Evolutionary conservation across 2,329 filamentous ascomycete genomes (phyloP).

Genomic region (Botrytis fragariae): DNA sequence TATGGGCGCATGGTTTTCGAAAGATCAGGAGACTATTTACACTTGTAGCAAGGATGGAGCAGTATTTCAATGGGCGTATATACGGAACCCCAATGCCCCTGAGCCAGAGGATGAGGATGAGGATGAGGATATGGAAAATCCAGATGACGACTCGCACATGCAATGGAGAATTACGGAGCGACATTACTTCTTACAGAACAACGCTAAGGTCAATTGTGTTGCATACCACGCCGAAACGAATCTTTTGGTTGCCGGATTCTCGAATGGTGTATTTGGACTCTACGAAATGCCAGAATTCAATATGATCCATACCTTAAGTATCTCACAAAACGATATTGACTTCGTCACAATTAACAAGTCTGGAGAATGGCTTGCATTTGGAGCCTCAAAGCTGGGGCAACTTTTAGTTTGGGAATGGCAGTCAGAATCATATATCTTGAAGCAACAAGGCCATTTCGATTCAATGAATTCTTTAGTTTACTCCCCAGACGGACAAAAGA

Average conservation of each 20-base stretch:
- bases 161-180: constrained; percentile 89
- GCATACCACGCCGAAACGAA: constrained; percentile 83
- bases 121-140: constrained; percentile 58
- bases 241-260: constrained; percentile 94
- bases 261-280: constrained; percentile 87
- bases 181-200: constrained; percentile 92
- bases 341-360: constrained; percentile 91
- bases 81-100: constrained; percentile 55
- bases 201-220: constrained; percentile 84
- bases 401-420: constrained; percentile 99
- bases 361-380: constrained; percentile 96
- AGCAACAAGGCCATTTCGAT: constrained; percentile 97
- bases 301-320: constrained; percentile 87
- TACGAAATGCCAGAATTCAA: constrained; percentile 97
- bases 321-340: constrained; percentile 95
- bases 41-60: constrained; percentile 98
- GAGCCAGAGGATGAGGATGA: constrained; percentile 38
- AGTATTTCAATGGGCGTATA: constrained; percentile 89
- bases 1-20: constrained; percentile 94
- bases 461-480: constrained; percentile 92
- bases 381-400: constrained; percentile 90
- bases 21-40: constrained; percentile 91
- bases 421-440: constrained; percentile 96
- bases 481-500: constrained; percentile 87
- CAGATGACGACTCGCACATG: constrained; percentile 63